Base-by-base conservation (phyloP, 495 filamentous ascomycete species). In the Xylaria acuta region DNA sequence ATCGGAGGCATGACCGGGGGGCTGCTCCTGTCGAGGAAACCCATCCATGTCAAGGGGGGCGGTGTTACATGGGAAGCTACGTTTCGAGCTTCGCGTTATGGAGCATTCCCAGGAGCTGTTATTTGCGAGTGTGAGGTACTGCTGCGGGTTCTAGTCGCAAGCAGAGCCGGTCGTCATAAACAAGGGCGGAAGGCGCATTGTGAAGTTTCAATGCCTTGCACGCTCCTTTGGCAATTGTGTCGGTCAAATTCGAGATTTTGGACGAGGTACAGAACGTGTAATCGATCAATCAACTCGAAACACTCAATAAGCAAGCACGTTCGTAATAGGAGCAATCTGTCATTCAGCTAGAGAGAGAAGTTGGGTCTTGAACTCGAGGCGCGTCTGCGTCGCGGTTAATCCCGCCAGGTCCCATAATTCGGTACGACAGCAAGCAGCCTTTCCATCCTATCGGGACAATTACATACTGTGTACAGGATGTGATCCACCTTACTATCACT, bases 131-230 rank as follows among this genome's bases (percentile, higher is more conserved):
- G 69, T 53, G 30, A 67, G 41, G 63, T 49, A 62, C 70, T 62
- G 64, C 36, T 36, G 64, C 71, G 51, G 43, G 45, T 27, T 72
- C 71, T 72, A 72, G 36, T 72, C 71, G 71, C 71, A 64, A 72
- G 54, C 30, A 54, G 56, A 68, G 27, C 64, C 70, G 40, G 70
- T 59, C 25, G 67, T 56, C 47, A 54, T 56, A 54, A 62, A 71
- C 62, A 67, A 36, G 36, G 63, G 68, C 56, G 64, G 68, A 54
- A 71, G 49, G 68, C 69, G 69, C 71, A 72, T 72, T 25, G 47
- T 70, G 67, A 62, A 51, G 20, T 18, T 54, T 16, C 45, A 68
- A 69, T n/a, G 45, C 18, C 38, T 30, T 20, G 27, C 41, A 18
- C 27, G 9, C 4, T 66, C 12, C 7, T 34, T 34, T 54, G 30